Evolutionary conservation across 306 rosid species (phyloP), one percentile per base, ranked within the genome.

Genomic region (Datisca glomerata): DNA sequence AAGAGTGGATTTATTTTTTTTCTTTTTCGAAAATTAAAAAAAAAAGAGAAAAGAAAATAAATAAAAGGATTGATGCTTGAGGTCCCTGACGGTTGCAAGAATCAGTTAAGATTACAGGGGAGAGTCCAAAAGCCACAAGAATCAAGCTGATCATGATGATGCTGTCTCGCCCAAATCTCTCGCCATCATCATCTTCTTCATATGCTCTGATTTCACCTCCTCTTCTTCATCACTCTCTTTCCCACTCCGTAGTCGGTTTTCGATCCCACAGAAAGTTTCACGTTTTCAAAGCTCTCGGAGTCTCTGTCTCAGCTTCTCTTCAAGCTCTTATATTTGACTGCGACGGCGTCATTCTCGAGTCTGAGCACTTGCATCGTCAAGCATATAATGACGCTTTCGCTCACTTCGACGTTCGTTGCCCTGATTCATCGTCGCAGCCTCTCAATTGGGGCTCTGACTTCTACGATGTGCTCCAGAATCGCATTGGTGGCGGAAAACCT

Each of bases 341-440:
- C 49, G 95, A 89, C 18, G 97, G 91, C 33, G 93, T 89, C 18
- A 83, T 89, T 24, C 80, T 89, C 0, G 93, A 89, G 49, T 89
- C 94, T 4, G 95, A 89, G 68, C 86, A 89, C 73, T 60, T 89
- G 72, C 97, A 89, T 48, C 95, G 83, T 38, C 83, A 80, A 38
- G 97, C 93, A 12, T 83, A 89, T 65, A 89, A 89, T 49, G 93
- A 89, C 19, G 95, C 93, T 14, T 84, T 80, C 36, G 21, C 66
- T 59, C 70, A 80, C 55, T 89, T 89, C 73, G 69, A 71, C 13
- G 74, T 84, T 21, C 80, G 69, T 0, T 80, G 74, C 72, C 61
- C 77, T 6, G 43, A 71, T 53, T 68, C 84, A 17, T 48, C 74
- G 49, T 13, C 65, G 2, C 52, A 66, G 35, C 81, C 83, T 21